phyloP scores from a whole-genome alignment of 208 protist genomes.

The Trichomonas vaginalis region DNA sequence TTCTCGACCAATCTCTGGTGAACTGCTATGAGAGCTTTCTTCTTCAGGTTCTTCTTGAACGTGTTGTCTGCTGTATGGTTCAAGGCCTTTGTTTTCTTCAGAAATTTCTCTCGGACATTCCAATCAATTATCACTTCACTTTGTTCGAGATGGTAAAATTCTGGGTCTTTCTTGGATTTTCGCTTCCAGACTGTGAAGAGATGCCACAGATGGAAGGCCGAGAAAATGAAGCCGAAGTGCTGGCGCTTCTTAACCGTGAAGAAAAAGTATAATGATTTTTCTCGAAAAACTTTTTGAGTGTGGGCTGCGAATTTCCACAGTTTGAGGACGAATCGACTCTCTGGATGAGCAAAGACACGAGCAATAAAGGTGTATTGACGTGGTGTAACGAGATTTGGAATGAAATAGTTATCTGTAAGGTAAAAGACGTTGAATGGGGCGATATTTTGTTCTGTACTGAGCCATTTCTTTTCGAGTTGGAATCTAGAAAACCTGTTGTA shows the following conservation, averaged over 20 bases:
- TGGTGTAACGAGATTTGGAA: neutral
- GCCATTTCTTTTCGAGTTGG: neutral
- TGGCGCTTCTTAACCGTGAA: neutral
- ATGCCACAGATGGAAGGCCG: neutral
- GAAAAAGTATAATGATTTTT: neutral
- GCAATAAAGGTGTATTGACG: neutral
- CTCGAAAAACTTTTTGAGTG: neutral
- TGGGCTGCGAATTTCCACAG: neutral
- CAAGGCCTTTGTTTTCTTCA: neutral
- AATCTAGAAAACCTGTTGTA: neutral
- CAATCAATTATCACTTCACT: neutral
- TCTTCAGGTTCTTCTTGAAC: neutral
- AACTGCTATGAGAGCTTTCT: neutral
- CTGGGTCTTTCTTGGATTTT: neutral
- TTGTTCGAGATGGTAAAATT: neutral
- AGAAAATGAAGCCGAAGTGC: neutral
- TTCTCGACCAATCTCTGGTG: neutral
- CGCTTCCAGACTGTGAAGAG: neutral
- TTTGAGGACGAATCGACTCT: neutral
- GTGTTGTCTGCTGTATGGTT: neutral
- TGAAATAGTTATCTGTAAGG: neutral
- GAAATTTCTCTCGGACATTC: neutral
- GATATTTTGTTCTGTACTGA: neutral
- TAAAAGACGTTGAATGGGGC: neutral
- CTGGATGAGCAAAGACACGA: neutral